Percentiles rank a stretch among this genome's conserved stretches.
These are phyloP conservation scores for Fusarium falciforme DNA, from an alignment of 2,329 filamentous ascomycete genomes.

Conservation along the genomic window DNA sequence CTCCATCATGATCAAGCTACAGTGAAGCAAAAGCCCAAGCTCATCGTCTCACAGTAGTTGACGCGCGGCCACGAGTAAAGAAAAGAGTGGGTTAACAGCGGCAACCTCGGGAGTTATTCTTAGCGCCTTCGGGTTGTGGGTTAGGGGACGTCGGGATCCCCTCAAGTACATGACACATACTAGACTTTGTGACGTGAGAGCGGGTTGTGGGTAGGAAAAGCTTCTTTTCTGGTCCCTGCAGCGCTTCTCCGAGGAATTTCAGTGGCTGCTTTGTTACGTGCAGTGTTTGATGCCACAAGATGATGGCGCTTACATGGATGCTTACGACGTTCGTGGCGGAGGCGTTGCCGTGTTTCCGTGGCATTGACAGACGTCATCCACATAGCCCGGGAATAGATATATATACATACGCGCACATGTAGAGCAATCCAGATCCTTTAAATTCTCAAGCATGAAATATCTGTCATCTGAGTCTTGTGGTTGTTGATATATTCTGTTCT, in stretches of 20 bases:
- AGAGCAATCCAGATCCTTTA: background rate
- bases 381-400: background rate
- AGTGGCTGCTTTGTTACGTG: background rate
- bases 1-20: background rate
- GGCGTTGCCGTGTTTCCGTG: conserved; percentile 27
- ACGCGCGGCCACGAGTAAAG: background rate
- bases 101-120: background rate
- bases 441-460: too few relatives aligned
- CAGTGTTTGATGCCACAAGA: background rate
- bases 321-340: conserved; percentile 28
- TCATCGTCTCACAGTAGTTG: background rate
- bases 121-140: background rate
- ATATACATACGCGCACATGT: background rate
- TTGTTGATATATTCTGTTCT: background rate
- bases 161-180: background rate
- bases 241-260: background rate
- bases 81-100: background rate
- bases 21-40: background rate
- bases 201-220: background rate
- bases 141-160: background rate
- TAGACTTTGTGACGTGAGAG: conserved; percentile 9
- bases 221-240: conserved; percentile 4
- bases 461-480: background rate
- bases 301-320: background rate
- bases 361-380: background rate